Conservation (phyloP, 306 rosid genomes). For the Prunus mongolica region DNA sequence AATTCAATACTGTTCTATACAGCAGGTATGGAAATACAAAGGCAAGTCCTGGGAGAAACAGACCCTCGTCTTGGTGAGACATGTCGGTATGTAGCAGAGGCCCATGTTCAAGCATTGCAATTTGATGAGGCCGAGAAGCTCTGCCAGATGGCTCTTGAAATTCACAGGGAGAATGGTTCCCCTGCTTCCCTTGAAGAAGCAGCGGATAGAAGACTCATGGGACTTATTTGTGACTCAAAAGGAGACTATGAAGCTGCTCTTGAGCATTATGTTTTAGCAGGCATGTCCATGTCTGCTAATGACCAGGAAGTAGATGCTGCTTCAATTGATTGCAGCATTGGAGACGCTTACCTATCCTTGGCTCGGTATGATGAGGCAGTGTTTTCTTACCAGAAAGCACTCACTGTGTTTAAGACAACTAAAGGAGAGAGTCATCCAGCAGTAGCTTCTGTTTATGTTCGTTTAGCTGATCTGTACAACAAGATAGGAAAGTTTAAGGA, state of each 20-base stretch:
- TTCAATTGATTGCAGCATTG: conserved; percentile 71
- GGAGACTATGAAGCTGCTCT: conserved; percentile 84
- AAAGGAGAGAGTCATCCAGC: conserved; percentile 76
- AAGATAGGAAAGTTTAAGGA: conserved; percentile 77
- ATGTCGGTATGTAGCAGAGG: conserved; percentile 80
- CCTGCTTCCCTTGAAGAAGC: conserved; percentile 70
- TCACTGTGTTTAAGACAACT: conserved; percentile 58
- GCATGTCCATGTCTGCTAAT: conserved; percentile 71
- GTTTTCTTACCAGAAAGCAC: conserved; percentile 72
- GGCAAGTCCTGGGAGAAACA: conserved; percentile 67
- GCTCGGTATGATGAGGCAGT: conserved; percentile 78
- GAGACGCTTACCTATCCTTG: conserved; percentile 68
- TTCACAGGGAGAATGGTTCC: conserved; percentile 57
- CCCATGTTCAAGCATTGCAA: conserved; percentile 79
- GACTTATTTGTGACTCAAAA: conserved; percentile 76
- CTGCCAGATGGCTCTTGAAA: conserved; percentile 68
- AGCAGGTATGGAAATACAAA: conserved; percentile 77
- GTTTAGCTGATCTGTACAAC: conserved; percentile 77
- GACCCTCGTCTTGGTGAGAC: conserved; percentile 73
- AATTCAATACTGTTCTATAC: conserved; percentile 65
- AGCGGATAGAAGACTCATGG: conserved; percentile 80
- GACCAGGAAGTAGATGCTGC: conserved; percentile 64
- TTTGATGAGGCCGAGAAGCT: conserved; percentile 80
- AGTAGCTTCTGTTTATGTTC: conserved; percentile 72
- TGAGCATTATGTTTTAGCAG: conserved; percentile 75